phyloP scores from a whole-genome alignment of 1,284 basidiomycete genomes.

The Ceratobasidium theobromae region DNA sequence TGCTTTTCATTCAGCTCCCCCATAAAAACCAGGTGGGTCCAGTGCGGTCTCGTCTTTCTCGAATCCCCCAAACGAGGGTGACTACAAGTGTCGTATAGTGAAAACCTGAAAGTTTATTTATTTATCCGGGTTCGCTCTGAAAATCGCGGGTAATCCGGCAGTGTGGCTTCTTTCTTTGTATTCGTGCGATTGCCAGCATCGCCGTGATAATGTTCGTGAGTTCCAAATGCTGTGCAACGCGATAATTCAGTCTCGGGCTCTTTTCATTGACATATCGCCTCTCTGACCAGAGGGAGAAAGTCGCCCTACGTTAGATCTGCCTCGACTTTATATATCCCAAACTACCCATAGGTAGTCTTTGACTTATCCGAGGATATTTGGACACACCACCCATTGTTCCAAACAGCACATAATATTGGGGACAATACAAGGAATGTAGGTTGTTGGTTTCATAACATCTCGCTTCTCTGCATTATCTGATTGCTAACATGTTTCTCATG shows the following conservation, averaged over 20 bases:
- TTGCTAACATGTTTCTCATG: slow-evolving; percentile 6
- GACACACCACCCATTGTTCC: slow-evolving; percentile 2
- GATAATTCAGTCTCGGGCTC: no score
- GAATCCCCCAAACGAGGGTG: not conserved
- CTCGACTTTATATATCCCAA: slow-evolving; percentile 17
- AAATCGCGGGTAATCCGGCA: not conserved
- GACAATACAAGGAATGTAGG: slow-evolving; percentile 2
- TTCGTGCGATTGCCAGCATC: not conserved
- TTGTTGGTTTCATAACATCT: not conserved
- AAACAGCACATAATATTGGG: slow-evolving; percentile 1
- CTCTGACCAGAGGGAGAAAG: not conserved
- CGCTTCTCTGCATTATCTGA: slow-evolving; percentile 1
- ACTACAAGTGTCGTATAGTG: no score
- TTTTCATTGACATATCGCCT: not conserved
- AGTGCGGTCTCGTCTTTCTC: not conserved
- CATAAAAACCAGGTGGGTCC: not conserved
- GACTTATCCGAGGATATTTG: no score
- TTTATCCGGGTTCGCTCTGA: no score
- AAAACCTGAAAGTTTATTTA: no score
- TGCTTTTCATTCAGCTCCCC: not conserved
- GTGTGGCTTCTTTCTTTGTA: slow-evolving; percentile 9
- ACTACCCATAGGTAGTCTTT: no score
- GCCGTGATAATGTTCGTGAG: not conserved
- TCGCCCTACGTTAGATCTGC: not conserved
- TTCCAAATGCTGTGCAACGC: slow-evolving; percentile 11